Base-by-base conservation (phyloP, 805 yeast genomes). In the Saccharomycopsis fermentans region DNA sequence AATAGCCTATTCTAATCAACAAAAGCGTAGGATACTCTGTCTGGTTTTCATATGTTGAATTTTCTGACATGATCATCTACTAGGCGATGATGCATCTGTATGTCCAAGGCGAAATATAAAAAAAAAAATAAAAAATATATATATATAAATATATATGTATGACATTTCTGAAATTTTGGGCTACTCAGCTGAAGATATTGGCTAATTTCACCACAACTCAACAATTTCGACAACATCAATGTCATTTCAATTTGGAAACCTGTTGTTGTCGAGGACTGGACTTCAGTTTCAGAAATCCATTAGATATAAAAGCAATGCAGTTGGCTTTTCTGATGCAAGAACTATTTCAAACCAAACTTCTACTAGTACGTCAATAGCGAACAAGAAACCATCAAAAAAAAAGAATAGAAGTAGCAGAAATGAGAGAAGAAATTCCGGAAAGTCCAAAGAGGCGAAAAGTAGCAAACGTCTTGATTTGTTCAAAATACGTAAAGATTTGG, bases 401-500 rank as follows among this genome's bases (percentile, higher is more conserved):
- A 6, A 2, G 2, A 43, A 43, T 9, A 43, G 26, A 24, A 43
- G 26, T 3, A 14, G 16, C 24, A 43, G n/a, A 21, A 12, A 12
- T 6, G 50, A 43, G 21, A 43, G 26, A 21, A 43, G 24, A 43
- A 16, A 11, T n/a, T 2, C n/a, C 4, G 50, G 29, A 43, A 43
- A 43, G 35, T 21, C 24, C 12, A 24, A 43, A 12, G 50, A 24
- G 21, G 50, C 1, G 50, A 21, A 11, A 4, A 21, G 12, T 4
- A 43, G 4, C 6, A 26, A 11, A 8, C 21, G 24, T 11, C 50
- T 26, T 43, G 50, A 43, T 43, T 43, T 43, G 24, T 43, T 56
- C 17, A 55, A 56, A 24, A 35, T 56, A 4, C 40, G 57, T n/a
- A 57, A 47, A 36, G 54, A 57, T 26, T 54, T 57, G 34, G 59